Evolutionary conservation across 352 stramenopile genomes (phyloP), one percentile per base, ranked within the genome.

Genomic region (Phytopythium sindhum): DNA sequence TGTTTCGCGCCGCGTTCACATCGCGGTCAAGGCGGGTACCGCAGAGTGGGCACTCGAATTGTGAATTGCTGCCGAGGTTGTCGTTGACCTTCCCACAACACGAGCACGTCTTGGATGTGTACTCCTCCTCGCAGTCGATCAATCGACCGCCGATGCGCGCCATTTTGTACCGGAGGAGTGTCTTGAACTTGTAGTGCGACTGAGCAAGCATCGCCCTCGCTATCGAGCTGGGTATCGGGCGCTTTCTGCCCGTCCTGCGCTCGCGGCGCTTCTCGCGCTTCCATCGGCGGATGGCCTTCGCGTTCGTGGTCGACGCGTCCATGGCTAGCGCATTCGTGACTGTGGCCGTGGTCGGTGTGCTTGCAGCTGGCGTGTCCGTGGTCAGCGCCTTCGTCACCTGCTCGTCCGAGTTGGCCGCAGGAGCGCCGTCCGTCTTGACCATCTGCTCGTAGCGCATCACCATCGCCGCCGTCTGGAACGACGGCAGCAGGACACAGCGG

Each of bases 41-140:
- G n/a, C 63, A 68, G n/a, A 1, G 15, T 1, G 29, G 5, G 23
- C 63, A 68, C 23, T 14, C 15, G 48, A 57, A 64, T 6, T 64
- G 28, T 39, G 39, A 15, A 8, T 42, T 62, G 1, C 57, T 52
- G 0, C 53, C 53, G 2, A 69, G 29, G n/a, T 65, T 60, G 23
- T 60, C 14, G 11, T 65, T 44, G 28, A 65, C 50, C 42, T 19
- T 23, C 10, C 64, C 64, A 17, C 58, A 66, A 2, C 24, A 7
- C 2, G 64, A 65, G 45, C 53, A 69, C 0, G 58, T 69, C 35
- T 69, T 65, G 2, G 64, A 65, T 19, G 57, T 69, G 42, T 69
- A 69, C 52, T 69, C 57, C 29, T 69, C 64, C 23, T 65, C 58
- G 21, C 57, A 65, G 9, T 65, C 58, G 33, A 69, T 45, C 12